Conservation (phyloP, 148 eudicot species). For the Nyssa sinensis region DNA sequence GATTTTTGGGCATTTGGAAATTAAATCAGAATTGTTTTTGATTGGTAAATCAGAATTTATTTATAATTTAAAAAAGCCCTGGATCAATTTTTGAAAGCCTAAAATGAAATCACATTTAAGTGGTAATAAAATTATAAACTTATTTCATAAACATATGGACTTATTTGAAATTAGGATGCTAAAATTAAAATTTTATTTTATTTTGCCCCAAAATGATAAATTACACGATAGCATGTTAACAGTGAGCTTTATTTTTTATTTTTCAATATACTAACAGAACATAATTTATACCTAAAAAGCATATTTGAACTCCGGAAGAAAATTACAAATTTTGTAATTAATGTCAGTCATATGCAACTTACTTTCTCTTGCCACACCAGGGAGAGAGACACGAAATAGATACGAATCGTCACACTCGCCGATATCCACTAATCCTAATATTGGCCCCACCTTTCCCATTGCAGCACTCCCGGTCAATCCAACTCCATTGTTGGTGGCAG, state of each 20-base stretch:
- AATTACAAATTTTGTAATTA: background rate
- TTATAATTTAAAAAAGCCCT: too few relatives aligned
- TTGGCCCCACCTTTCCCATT: slow-evolving; percentile 48
- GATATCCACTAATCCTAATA: slow-evolving; percentile 54
- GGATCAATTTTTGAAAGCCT: too few relatives aligned
- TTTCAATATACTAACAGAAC: background rate
- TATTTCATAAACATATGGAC: background rate
- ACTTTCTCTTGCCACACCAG: slow-evolving; percentile 66
- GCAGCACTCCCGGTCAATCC: slow-evolving; percentile 64
- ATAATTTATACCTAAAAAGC: background rate
- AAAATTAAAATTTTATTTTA: background rate
- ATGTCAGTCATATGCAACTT: slow-evolving; percentile 19
- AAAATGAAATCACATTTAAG: background rate
- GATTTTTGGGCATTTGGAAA: background rate
- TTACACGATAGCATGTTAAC: background rate
- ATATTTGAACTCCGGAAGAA: background rate
- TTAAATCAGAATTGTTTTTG: background rate
- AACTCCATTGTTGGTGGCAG: slow-evolving; percentile 44
- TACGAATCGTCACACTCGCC: slow-evolving; percentile 52
- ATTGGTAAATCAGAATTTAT: too few relatives aligned
- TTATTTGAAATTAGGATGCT: background rate
- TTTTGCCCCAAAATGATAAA: background rate
- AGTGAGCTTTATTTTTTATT: background rate
- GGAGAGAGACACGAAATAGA: slow-evolving; percentile 66
- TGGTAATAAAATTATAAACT: too few relatives aligned